Evolutionary conservation across 176 grass and related monocot genomes (phyloP), one percentile per base, ranked within the genome.

Genomic region (Paspalum notatum): DNA sequence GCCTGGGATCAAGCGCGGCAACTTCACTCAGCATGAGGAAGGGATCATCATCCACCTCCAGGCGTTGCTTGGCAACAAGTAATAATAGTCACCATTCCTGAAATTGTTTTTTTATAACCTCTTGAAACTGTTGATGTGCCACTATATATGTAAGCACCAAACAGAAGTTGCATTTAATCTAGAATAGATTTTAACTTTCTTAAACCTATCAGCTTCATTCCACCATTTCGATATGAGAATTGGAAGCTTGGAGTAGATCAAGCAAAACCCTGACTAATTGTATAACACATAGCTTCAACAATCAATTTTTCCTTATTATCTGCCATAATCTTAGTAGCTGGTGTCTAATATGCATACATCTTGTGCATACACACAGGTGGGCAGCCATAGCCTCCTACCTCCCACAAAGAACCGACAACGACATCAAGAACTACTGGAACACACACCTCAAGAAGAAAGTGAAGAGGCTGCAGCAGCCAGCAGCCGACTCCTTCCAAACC

Each of bases 401-500:
- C 17, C 88, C 83, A 15, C 88, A 86, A 54, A 79, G 88, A 79
- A 90, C 88, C 52, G 88, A 90, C 2, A 90, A 90, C 7, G 88
- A 86, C 74, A 90, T 90, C 73, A 90, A 90, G 74, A 90, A 90
- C 79, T 90, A 90, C 83, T 90, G 83, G 88, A 90, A 86, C 88
- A 90, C 88, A 13, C 88, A 90, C 60, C 79, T 86, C 22, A 90
- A 90, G 79, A 90, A 86, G 88, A 90, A 90, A 74, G 83, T 90
- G 60, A 90, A 86, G 88, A 82, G 83, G 67, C 37, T 86, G 79
- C 83, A 86, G 62, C 79, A 86, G 16, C 73, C 83, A 26, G 79
- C 65, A 25, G 59, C 25, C 25, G 78, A 78, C 43, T 73, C 79
- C 78, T 86, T 66, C 66, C 79, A 90, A 26, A 82, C 42, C 51